phyloP scores from a whole-genome alignment of 1,139 yeast species.

The Yamadazyma dushanensis region DNA sequence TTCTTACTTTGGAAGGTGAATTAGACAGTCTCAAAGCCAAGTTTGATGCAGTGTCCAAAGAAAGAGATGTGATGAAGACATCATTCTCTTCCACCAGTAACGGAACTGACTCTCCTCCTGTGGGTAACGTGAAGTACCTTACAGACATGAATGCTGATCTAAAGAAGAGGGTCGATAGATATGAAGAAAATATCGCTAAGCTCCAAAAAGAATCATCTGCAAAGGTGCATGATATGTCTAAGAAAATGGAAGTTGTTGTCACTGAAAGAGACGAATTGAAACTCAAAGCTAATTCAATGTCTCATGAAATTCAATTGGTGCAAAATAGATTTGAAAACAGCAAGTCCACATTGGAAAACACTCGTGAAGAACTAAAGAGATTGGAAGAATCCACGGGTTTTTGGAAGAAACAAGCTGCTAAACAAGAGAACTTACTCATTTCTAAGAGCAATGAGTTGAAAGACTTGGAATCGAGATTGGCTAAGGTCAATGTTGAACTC shows the following conservation, averaged over 20 bases:
- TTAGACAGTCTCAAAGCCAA: slow-evolving; percentile 51
- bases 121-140: slow-evolving; percentile 24
- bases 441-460: slow-evolving; percentile 59
- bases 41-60: slow-evolving; percentile 55
- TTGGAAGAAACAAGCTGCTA: slow-evolving; percentile 54
- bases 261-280: slow-evolving; percentile 33
- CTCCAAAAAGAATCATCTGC: slow-evolving; percentile 29
- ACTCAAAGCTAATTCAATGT: slow-evolving; percentile 29
- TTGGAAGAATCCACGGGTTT: slow-evolving; percentile 43
- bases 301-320: slow-evolving; percentile 34
- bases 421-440: slow-evolving; percentile 56
- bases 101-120: slow-evolving; percentile 6
- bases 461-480: slow-evolving; percentile 53
- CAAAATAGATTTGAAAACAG: slow-evolving; percentile 33
- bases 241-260: slow-evolving; percentile 26
- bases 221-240: slow-evolving; percentile 26
- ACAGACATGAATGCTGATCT: slow-evolving; percentile 31
- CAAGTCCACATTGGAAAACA: slow-evolving; percentile 40
- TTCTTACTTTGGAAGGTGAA: slow-evolving; percentile 64
- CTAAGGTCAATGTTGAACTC: slow-evolving; percentile 46
- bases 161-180: slow-evolving; percentile 26
- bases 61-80: slow-evolving; percentile 64
- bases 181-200: slow-evolving; percentile 29
- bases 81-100: slow-evolving; percentile 20
- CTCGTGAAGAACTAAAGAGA: slow-evolving; percentile 48